A percentile compares a stretch with the other conserved stretches of the same genome.
phyloP scores from a whole-genome alignment of 2,329 filamentous ascomycete species.

The Exserohilum turcica region DNA sequence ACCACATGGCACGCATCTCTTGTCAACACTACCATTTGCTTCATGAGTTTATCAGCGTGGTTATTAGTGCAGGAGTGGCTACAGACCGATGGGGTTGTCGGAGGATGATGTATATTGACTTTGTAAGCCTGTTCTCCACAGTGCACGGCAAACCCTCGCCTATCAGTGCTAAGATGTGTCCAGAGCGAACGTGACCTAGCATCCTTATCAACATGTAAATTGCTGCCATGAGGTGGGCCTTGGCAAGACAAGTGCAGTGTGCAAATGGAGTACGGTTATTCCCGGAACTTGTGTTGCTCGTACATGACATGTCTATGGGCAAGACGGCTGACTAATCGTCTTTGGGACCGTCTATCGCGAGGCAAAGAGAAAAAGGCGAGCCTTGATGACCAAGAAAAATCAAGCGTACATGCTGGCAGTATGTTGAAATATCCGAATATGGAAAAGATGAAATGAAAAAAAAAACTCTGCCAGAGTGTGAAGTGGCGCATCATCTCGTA shows the following conservation, averaged over 20 bases:
- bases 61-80: slow-evolving; percentile 17
- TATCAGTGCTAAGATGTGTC: no score
- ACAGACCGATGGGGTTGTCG: slow-evolving; percentile 12
- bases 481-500: slow-evolving; percentile 4
- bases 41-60: slow-evolving; percentile 19
- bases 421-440: not conserved
- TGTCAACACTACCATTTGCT: not conserved
- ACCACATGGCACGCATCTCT: no score
- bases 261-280: not conserved
- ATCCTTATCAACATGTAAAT: no score
- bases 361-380: slow-evolving; percentile 5
- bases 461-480: not conserved
- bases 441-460: not conserved
- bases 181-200: no score
- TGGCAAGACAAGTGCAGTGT: not conserved
- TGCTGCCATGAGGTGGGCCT: not conserved
- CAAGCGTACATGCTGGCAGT: not conserved
- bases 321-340: slow-evolving; percentile 5
- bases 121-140: no score
- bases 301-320: slow-evolving; percentile 7
- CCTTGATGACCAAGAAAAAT: not conserved
- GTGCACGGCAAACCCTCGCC: no score
- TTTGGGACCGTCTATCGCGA: slow-evolving; percentile 14
- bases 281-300: not conserved
- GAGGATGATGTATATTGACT: not conserved